Evolutionary conservation across 73 alveolate genomes (phyloP).

Genomic region (Effrenium voratum): DNA sequence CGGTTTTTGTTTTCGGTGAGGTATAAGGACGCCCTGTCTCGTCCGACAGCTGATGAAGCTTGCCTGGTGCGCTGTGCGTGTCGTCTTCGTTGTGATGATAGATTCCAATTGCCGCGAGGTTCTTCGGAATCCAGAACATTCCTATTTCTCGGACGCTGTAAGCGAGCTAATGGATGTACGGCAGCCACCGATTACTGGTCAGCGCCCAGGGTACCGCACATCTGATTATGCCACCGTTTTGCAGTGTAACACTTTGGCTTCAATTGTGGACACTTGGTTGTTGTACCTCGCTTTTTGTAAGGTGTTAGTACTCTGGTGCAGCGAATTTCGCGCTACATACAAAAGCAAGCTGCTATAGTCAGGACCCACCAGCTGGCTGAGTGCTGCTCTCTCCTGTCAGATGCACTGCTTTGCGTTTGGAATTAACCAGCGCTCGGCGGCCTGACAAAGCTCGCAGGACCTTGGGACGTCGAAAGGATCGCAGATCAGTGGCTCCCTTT

Average conservation of each 20-base stretch:
- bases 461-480: neutral
- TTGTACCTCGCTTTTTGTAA: neutral
- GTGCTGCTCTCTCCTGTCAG: neutral
- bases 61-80: neutral
- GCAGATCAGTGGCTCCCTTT: slow-evolving; percentile 43
- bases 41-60: slow-evolving; percentile 70
- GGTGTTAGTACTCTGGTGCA: slow-evolving; percentile 46
- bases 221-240: neutral
- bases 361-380: neutral
- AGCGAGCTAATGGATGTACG: slow-evolving; percentile 79
- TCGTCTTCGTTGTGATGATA: neutral
- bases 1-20: neutral
- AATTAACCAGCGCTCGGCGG: no score
- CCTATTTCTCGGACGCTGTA: slow-evolving; percentile 63
- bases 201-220: neutral
- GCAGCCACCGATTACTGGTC: slow-evolving; percentile 64
- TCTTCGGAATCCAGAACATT: slow-evolving; percentile 57
- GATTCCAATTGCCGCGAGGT: neutral
- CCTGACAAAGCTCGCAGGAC: slow-evolving; percentile 17
- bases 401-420: neutral
- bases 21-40: slow-evolving; percentile 18
- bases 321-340: slow-evolving; percentile 33
- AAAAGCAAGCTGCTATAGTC: slow-evolving; percentile 33
- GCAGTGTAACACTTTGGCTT: neutral
- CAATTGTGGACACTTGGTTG: neutral